Conservation (phyloP, 208 protist species). For the Trichomonas gallinae region DNA sequence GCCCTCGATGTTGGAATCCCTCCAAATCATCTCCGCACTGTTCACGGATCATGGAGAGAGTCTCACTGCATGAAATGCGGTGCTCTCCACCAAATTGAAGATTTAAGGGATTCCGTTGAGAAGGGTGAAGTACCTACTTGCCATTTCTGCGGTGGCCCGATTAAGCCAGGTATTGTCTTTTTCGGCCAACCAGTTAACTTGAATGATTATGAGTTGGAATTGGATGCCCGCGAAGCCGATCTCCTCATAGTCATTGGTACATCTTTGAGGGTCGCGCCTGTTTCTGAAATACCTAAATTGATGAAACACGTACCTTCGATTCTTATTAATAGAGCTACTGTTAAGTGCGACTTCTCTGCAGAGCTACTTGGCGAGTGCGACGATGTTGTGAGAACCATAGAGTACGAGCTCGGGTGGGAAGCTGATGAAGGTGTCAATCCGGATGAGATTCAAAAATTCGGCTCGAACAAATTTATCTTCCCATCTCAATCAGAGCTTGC, state of each 20-base stretch:
- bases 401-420: neutral
- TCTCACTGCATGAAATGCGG: neutral
- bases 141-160: neutral
- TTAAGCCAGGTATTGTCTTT: neutral
- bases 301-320: neutral
- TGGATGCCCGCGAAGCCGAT: neutral
- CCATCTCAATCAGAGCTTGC: neutral
- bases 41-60: neutral
- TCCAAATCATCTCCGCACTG: neutral
- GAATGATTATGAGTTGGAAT: neutral
- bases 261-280: neutral
- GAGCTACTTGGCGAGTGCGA: constrained; percentile 10
- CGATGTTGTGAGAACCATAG: neutral
- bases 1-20: neutral
- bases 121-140: neutral
- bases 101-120: neutral
- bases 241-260: constrained; percentile 4
- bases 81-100: neutral
- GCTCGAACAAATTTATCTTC: neutral
- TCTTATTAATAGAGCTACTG: neutral
- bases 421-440: neutral
- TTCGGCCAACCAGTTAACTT: neutral
- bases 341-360: neutral
- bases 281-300: neutral
- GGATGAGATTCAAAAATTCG: neutral